These are phyloP conservation scores for Fragaria ananassa DNA, from an alignment of 306 rosid genomes.

Conservation along the genomic window DNA sequence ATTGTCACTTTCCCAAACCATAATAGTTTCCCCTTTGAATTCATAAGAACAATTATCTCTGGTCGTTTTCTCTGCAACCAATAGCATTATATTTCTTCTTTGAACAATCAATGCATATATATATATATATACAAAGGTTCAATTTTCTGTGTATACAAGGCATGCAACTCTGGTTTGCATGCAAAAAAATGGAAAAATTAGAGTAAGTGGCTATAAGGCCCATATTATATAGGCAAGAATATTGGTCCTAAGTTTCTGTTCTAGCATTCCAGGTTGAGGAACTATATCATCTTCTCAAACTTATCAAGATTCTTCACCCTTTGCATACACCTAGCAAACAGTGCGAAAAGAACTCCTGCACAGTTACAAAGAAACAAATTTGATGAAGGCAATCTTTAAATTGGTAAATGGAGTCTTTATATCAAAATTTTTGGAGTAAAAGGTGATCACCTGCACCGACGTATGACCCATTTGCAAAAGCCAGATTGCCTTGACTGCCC, in stretches of 20 bases:
- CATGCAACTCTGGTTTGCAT: slow-evolving; percentile 21
- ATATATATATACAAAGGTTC: slow-evolving; percentile 5
- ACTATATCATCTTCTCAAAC: slow-evolving; percentile 69
- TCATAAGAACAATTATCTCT: background rate
- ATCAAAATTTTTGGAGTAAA: background rate
- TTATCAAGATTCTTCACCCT: slow-evolving; percentile 71
- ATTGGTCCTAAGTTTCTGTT: background rate
- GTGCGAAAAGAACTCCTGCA: slow-evolving; percentile 64
- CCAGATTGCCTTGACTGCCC: slow-evolving; percentile 67
- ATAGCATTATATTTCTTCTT: background rate
- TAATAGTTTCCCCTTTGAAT: background rate
- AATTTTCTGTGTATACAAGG: slow-evolving; percentile 2
- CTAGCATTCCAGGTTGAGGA: slow-evolving; percentile 4
- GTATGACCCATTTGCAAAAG: slow-evolving; percentile 76
- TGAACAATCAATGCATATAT: background rate
- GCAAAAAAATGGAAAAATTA: background rate
- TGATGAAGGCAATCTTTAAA: background rate
- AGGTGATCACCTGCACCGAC: slow-evolving; percentile 66
- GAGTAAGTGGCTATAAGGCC: background rate
- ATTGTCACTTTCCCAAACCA: background rate
- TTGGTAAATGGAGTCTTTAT: background rate
- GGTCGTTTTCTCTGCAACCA: background rate
- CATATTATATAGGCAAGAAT: background rate
- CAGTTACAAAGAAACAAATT: slow-evolving; percentile 10
- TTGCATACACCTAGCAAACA: slow-evolving; percentile 66